A percentile compares a stretch with the other conserved stretches of the same genome.
Evolutionary conservation across 106 monocot species (phyloP).

Genomic region (Dendrobium nobile): DNA sequence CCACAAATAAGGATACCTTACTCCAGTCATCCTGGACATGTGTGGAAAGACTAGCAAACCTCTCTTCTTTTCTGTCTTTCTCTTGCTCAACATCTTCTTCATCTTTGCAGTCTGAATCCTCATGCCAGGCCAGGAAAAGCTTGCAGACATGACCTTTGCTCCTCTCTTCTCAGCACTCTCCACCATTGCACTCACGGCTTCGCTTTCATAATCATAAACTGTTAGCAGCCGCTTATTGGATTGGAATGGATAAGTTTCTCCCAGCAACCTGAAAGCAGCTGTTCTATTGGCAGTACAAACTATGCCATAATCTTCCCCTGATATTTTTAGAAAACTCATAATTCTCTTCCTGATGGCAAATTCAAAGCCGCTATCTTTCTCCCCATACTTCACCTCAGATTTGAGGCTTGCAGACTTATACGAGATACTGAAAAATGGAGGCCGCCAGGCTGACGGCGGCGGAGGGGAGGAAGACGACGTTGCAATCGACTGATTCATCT

Average conservation of each 20-base stretch:
- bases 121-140: conserved; percentile 58
- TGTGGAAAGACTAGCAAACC: conserved; percentile 80
- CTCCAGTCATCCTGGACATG: conserved; percentile 56
- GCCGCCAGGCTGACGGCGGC: not conserved
- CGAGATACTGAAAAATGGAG: conserved; percentile 46
- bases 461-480: not conserved
- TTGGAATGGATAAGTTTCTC: conserved; percentile 56
- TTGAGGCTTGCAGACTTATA: conserved; percentile 47
- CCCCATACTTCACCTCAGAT: conserved; percentile 23
- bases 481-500: conserved; percentile 20
- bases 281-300: conserved; percentile 53
- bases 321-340: conserved; percentile 45
- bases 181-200: conserved; percentile 33
- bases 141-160: conserved; percentile 36
- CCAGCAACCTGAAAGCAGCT: conserved; percentile 65
- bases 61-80: conserved; percentile 21
- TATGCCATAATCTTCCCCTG: conserved; percentile 49
- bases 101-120: conserved; percentile 42
- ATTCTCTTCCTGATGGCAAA: conserved; percentile 41
- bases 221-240: conserved; percentile 40
- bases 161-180: conserved; percentile 37
- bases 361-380: conserved; percentile 21
- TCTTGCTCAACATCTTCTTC: conserved; percentile 34
- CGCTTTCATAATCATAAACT: conserved; percentile 71
- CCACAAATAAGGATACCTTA: conserved; percentile 75